Conservation (phyloP, 2,329 filamentous ascomycete species). For the Ophiocordyceps camponoti-rufipedis region DNA sequence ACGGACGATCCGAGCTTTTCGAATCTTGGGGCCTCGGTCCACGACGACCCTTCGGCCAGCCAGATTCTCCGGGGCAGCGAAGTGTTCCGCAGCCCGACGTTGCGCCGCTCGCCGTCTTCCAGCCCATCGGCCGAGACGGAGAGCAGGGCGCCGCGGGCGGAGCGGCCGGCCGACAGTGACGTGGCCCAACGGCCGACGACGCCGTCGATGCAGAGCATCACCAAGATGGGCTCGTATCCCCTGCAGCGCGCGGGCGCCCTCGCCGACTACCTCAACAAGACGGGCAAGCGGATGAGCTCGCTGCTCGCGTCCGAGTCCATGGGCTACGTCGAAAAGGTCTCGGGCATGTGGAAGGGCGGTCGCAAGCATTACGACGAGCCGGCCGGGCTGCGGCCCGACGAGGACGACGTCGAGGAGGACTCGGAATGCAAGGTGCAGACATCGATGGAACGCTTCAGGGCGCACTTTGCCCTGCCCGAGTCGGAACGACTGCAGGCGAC, state of each 20-base stretch:
- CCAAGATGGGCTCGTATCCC: slow-evolving; percentile 53
- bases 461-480: slow-evolving; percentile 76
- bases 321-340: slow-evolving; percentile 92
- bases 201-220: slow-evolving; percentile 31
- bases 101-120: slow-evolving; percentile 30
- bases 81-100: slow-evolving; percentile 67
- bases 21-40: slow-evolving; percentile 47
- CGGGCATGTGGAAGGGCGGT: slow-evolving; percentile 89
- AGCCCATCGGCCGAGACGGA: slow-evolving; percentile 10
- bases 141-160: slow-evolving; percentile 15
- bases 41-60: slow-evolving; percentile 71
- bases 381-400: slow-evolving; percentile 30
- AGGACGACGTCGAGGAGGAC: slow-evolving; percentile 36
- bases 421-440: slow-evolving; percentile 45
- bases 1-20: slow-evolving; percentile 59
- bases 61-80: slow-evolving; percentile 79
- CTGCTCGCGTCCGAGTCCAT: slow-evolving; percentile 80
- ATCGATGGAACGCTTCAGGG: slow-evolving; percentile 65
- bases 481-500: slow-evolving; percentile 72
- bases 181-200: slow-evolving; percentile 15
- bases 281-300: slow-evolving; percentile 65
- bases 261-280: slow-evolving; percentile 64
- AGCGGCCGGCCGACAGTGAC: slow-evolving; percentile 3
- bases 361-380: slow-evolving; percentile 69
- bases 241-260: slow-evolving; percentile 69